phyloP scores from a whole-genome alignment of 1,139 yeast species.

The Protomyces lactucae-debilis region DNA sequence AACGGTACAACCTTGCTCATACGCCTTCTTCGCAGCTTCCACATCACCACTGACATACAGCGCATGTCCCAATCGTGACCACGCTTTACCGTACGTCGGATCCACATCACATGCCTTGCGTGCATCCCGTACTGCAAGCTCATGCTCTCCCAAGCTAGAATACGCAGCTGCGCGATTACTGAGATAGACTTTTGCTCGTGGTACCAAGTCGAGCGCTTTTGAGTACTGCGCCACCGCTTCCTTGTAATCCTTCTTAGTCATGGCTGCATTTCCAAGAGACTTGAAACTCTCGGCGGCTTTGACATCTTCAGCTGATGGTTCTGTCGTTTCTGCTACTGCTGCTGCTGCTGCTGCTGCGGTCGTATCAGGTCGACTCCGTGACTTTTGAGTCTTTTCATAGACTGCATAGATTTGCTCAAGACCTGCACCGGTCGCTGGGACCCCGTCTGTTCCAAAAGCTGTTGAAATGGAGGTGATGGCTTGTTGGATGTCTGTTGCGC shows the following conservation, averaged over 20 bases:
- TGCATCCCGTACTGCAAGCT: conserved; percentile 78
- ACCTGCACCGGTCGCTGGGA: neutral
- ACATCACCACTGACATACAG: conserved; percentile 85
- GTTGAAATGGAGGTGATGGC: conserved; percentile 58
- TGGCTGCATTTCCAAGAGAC: conserved; percentile 81
- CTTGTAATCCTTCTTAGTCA: conserved; percentile 70
- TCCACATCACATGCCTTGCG: conserved; percentile 70
- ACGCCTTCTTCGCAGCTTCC: conserved; percentile 83
- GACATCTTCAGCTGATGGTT: conserved; percentile 27
- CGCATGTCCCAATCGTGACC: conserved; percentile 92
- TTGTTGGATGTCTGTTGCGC: conserved; percentile 85
- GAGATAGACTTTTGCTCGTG: conserved; percentile 72
- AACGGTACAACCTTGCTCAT: conserved; percentile 74
- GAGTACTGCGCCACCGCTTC: conserved; percentile 73
- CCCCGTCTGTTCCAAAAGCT: neutral
- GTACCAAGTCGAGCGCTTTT: conserved; percentile 67
- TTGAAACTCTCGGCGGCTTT: conserved; percentile 47
- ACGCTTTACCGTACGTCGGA: conserved; percentile 81
- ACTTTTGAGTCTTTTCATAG: conserved; percentile 34
- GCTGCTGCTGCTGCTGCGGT: conserved; percentile 3
- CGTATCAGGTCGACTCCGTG: conserved; percentile 34
- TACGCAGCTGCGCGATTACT: conserved; percentile 98
- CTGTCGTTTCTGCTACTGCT: conserved; percentile 22
- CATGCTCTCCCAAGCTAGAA: conserved; percentile 70
- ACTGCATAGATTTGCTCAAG: conserved; percentile 37